Evolutionary conservation across 225 moss, liverwort and hornwort genomes (phyloP).

Genomic region (Ulota crispa): DNA sequence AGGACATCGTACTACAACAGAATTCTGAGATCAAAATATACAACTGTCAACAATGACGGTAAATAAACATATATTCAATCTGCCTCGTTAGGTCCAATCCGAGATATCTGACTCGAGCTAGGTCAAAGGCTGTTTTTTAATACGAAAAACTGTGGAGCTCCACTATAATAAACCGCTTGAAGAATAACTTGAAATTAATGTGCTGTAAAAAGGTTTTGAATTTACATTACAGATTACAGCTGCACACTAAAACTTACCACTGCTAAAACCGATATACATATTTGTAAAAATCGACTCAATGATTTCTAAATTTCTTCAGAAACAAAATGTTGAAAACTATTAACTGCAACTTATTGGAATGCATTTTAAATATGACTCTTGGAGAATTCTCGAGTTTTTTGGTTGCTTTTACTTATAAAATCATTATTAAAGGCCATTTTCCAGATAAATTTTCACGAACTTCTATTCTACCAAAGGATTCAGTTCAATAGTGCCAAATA

Average conservation of each 20-base stretch:
- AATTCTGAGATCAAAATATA: conserved; percentile 35
- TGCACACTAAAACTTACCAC: neutral
- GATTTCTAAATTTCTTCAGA: neutral
- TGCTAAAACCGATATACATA: neutral
- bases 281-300: neutral
- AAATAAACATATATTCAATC: neutral
- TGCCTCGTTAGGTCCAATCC: conserved; percentile 2
- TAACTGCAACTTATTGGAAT: neutral
- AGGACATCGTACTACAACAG: conserved; percentile 14
- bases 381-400: neutral
- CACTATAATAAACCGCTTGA: neutral
- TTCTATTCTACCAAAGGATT: neutral
- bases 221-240: neutral
- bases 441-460: neutral
- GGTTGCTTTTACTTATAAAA: neutral
- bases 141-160: neutral
- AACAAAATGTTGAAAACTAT: neutral
- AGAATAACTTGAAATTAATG: neutral
- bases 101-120: neutral
- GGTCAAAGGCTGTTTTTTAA: neutral
- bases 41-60: conserved; percentile 12
- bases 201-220: neutral
- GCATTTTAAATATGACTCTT: neutral
- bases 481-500: neutral
- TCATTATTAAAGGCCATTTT: no score